Evolutionary conservation across 306 rosid genomes (phyloP).

Genomic region (Pyrus pyrifolia): DNA sequence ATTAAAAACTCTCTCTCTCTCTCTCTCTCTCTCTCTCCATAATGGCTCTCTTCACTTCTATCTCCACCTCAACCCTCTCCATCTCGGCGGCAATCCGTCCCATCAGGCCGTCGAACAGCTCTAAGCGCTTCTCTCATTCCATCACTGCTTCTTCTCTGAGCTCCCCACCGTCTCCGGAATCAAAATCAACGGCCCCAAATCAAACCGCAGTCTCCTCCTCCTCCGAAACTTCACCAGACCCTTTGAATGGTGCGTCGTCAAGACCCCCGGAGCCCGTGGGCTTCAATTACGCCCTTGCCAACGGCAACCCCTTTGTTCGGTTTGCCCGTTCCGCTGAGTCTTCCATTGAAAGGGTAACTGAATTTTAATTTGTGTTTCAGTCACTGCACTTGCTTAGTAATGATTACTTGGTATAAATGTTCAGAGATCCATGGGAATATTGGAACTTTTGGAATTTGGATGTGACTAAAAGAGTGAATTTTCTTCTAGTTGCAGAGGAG

Average conservation of each 20-base stretch:
- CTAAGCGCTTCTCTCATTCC: slow-evolving; percentile 18
- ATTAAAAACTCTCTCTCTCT: neutral
- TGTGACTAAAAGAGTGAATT: neutral
- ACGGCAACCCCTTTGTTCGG: slow-evolving; percentile 35
- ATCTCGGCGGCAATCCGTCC: neutral
- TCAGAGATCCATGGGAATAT: neutral
- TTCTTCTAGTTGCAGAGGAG: neutral
- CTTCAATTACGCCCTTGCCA: slow-evolving; percentile 42
- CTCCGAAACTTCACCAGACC: slow-evolving; percentile 21
- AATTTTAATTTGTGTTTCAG: neutral
- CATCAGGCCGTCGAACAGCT: slow-evolving; percentile 9
- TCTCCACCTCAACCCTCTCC: slow-evolving; percentile 14
- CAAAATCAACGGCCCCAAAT: slow-evolving; percentile 33
- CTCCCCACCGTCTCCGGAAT: slow-evolving; percentile 54
- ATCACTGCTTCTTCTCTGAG: slow-evolving; percentile 49
- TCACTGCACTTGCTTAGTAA: neutral
- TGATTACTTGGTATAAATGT: neutral
- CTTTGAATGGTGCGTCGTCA: slow-evolving; percentile 35
- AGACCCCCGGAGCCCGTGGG: slow-evolving; percentile 30
- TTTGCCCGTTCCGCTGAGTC: slow-evolving; percentile 63
- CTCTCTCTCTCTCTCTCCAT: slow-evolving; percentile 1
- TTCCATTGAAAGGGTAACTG: slow-evolving; percentile 69
- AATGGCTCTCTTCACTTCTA: slow-evolving; percentile 64
- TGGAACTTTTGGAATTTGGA: neutral
- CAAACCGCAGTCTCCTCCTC: slow-evolving; percentile 34